phyloP scores from a whole-genome alignment of 139 green algal genomes.

The Bryopsis sp. region DNA sequence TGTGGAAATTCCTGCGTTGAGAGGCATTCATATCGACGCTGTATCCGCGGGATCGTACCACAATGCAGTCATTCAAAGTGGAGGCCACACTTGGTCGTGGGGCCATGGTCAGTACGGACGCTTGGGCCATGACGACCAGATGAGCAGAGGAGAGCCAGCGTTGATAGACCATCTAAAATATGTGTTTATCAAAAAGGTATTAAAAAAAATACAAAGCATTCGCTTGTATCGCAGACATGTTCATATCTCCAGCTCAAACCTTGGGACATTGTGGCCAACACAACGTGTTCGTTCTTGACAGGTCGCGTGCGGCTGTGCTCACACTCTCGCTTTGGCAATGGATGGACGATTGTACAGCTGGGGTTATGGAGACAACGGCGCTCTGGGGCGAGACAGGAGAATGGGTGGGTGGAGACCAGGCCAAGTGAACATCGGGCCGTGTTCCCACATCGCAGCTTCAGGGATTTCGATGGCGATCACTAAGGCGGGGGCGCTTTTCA shows the following conservation, averaged over 20 bases:
- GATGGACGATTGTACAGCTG: conserved; percentile 47
- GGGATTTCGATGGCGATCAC: conserved; percentile 31
- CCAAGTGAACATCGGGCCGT: conserved; percentile 12
- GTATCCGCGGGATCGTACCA: background rate
- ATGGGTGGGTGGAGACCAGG: conserved; percentile 8
- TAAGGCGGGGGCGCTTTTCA: conserved; percentile 23
- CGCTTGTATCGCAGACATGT: too few species aligned
- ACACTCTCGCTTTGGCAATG: conserved; percentile 37
- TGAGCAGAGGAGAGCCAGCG: background rate
- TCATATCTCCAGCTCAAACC: too few species aligned
- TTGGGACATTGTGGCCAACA: too few species aligned
- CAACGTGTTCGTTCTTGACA: too few species aligned
- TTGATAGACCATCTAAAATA: background rate
- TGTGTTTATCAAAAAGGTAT: background rate
- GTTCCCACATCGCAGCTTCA: conserved; percentile 18
- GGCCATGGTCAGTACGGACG: background rate
- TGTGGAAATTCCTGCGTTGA: background rate
- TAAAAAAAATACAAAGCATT: too few species aligned
- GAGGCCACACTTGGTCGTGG: background rate
- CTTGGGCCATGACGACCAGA: background rate
- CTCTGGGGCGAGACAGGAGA: conserved; percentile 26
- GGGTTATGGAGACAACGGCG: conserved; percentile 44
- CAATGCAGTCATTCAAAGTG: background rate
- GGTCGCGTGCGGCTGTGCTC: conserved; percentile 29
- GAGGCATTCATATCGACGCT: background rate